Percentiles rank a stretch among this genome's conserved stretches.
Evolutionary conservation across 805 yeast genomes (phyloP).

Genomic region (Wickerhamiella lipophila): DNA sequence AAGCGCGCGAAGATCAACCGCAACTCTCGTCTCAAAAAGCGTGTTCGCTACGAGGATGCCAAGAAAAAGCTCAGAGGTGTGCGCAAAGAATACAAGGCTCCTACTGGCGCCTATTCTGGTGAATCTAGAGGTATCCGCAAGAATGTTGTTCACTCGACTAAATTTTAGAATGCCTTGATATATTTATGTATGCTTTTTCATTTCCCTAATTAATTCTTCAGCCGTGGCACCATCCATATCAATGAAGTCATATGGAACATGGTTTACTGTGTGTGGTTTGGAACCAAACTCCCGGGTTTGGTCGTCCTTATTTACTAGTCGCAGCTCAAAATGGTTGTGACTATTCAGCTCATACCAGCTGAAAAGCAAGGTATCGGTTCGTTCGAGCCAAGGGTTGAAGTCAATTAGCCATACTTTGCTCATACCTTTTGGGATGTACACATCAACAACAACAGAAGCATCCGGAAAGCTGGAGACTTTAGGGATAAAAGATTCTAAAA

Average conservation of each 20-base stretch:
- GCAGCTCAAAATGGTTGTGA: conserved; percentile 33
- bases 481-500: conserved; percentile 42
- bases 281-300: conserved; percentile 57
- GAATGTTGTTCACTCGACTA: conserved; percentile 77
- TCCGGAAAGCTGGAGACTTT: conserved; percentile 36
- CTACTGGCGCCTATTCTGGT: conserved; percentile 74
- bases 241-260: conserved; percentile 82
- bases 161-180: conserved; percentile 32
- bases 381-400: conserved; percentile 70
- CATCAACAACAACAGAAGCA: conserved; percentile 55
- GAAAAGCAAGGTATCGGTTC: conserved; percentile 65
- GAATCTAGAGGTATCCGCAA: conserved; percentile 96
- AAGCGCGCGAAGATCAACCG: conserved; percentile 86
- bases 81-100: conserved; percentile 73
- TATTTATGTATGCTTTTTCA: conserved; percentile 6
- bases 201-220: conserved; percentile 16
- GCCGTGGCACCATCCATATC: conserved; percentile 32
- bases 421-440: conserved; percentile 69
- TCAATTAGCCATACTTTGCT: conserved; percentile 59
- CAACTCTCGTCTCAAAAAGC: conserved; percentile 95
- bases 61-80: conserved; percentile 85
- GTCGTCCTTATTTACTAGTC: conserved; percentile 58
- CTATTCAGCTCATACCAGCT: conserved; percentile 65
- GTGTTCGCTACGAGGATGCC: conserved; percentile 90
- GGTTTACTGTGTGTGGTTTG: conserved; percentile 78